A percentile compares a stretch with the other conserved stretches of the same genome.
Conservation (phyloP, 139 green algal species). For the Dunaliella sp. region DNA sequence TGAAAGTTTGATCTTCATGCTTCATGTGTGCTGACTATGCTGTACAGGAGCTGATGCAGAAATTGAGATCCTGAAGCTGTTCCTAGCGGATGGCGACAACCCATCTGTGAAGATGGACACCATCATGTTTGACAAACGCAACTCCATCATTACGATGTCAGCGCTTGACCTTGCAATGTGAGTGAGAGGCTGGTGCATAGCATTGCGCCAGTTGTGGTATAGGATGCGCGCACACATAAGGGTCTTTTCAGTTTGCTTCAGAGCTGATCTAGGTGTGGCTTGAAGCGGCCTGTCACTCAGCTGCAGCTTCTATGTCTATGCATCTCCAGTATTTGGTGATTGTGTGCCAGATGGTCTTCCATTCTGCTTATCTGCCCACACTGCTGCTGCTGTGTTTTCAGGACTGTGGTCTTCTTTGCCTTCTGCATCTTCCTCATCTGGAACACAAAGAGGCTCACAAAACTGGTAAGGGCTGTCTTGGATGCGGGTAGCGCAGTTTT, state of each 20-base stretch:
- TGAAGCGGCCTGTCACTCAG: too few species aligned
- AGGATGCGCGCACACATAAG: too few species aligned
- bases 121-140: slow-evolving; percentile 21
- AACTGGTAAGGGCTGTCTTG: not conserved
- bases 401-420: slow-evolving; percentile 6
- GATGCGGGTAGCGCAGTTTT: too few species aligned
- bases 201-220: too few species aligned
- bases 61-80: slow-evolving; percentile 12
- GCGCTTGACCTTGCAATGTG: slow-evolving; percentile 31
- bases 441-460: not conserved
- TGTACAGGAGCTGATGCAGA: slow-evolving; percentile 15
- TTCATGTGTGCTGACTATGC: not conserved
- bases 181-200: too few species aligned
- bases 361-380: not conserved
- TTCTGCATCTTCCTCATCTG: slow-evolving; percentile 25
- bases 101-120: not conserved
- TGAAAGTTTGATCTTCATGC: too few species aligned
- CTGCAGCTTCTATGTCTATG: too few species aligned
- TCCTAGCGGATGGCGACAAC: not conserved
- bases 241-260: too few species aligned
- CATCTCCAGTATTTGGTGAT: too few species aligned
- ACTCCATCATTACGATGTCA: slow-evolving; percentile 27
- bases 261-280: too few species aligned
- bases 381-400: not conserved
- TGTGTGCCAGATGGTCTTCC: too few species aligned